phyloP scores from a whole-genome alignment of 371 early-diverging fungal genomes.

The Sporodiniella umbellata region DNA sequence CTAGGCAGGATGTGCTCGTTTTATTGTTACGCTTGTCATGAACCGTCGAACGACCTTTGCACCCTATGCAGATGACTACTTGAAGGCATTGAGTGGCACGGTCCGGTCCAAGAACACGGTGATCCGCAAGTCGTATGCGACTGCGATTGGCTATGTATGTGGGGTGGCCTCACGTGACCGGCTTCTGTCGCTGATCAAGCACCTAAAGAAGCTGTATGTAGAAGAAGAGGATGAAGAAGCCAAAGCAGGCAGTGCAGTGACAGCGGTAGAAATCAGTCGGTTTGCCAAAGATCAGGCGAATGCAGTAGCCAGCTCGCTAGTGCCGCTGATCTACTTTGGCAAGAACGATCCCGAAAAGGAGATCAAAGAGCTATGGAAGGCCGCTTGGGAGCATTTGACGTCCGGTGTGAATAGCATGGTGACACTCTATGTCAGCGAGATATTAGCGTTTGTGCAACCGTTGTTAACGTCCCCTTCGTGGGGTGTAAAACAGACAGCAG shows the following conservation, averaged over 20 bases:
- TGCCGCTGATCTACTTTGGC: conserved; percentile 79
- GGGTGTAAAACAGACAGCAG: conserved; percentile 80
- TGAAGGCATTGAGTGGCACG: conserved; percentile 76
- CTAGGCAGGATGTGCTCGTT: conserved; percentile 85
- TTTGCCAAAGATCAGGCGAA: conserved; percentile 70
- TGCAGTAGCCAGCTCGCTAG: conserved; percentile 53
- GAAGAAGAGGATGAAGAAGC: conserved; percentile 75
- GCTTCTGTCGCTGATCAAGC: conserved; percentile 62
- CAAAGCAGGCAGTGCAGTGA: conserved; percentile 71
- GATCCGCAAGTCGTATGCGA: conserved; percentile 82
- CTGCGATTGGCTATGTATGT: conserved; percentile 79
- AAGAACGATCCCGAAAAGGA: conserved; percentile 64
- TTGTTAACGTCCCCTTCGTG: conserved; percentile 69
- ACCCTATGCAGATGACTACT: conserved; percentile 60
- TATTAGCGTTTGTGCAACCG: conserved; percentile 53
- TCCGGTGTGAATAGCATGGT: conserved; percentile 66
- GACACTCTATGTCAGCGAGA: conserved; percentile 56
- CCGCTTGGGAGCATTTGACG: conserved; percentile 84
- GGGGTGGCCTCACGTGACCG: conserved; percentile 59
- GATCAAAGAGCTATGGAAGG: conserved; percentile 64
- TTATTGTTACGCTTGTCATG: conserved; percentile 75
- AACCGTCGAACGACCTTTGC: conserved; percentile 57
- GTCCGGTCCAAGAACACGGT: conserved; percentile 77
- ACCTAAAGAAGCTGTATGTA: conserved; percentile 70
- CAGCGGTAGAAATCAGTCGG: conserved; percentile 71